Percentiles rank a stretch among this genome's conserved stretches.
Conservation (phyloP, 2,329 filamentous ascomycete genomes). For the Neonectria faginata region DNA sequence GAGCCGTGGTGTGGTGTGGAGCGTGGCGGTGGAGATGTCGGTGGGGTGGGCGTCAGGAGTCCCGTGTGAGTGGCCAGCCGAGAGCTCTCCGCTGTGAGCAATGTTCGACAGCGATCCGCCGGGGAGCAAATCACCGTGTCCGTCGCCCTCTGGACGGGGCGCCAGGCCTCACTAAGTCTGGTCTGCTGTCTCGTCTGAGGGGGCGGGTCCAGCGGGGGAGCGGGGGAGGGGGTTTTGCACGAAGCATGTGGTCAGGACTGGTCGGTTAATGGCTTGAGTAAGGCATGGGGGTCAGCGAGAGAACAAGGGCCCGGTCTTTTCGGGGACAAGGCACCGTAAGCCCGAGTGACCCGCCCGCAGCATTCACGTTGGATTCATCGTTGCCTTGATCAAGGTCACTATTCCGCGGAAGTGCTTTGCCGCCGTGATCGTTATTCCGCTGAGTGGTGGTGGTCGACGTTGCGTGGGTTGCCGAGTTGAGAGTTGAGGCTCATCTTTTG, state of each 20-base stretch:
- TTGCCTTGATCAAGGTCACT: background rate
- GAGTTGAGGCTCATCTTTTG: constrained; percentile 9
- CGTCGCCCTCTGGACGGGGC: constrained; percentile 10
- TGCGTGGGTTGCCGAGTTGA: background rate
- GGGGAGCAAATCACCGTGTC: constrained; percentile 37
- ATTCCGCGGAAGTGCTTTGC: background rate
- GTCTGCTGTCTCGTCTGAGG: constrained; percentile 14
- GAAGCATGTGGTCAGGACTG: constrained; percentile 22
- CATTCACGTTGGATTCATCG: background rate
- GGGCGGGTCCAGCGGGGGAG: constrained; percentile 12
- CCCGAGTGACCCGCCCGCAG: constrained; percentile 32
- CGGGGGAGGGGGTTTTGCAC: constrained; percentile 26
- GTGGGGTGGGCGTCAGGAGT: constrained; percentile 32
- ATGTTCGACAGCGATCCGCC: constrained; percentile 26
- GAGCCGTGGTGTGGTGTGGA: constrained; percentile 38
- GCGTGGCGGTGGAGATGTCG: constrained; percentile 15
- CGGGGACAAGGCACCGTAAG: constrained; percentile 15
- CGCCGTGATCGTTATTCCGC: background rate
- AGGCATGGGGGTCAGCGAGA: constrained; percentile 8
- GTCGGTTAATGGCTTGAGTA: constrained; percentile 10
- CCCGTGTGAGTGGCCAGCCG: constrained; percentile 27
- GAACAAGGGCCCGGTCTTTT: constrained; percentile 36
- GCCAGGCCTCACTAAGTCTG: constrained; percentile 26
- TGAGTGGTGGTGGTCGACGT: background rate
- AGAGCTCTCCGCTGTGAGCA: constrained; percentile 31